A percentile compares a stretch with the other conserved stretches of the same genome.
Evolutionary conservation across 1,139 yeast species (phyloP).

Genomic region (Yamadazyma aaseri): DNA sequence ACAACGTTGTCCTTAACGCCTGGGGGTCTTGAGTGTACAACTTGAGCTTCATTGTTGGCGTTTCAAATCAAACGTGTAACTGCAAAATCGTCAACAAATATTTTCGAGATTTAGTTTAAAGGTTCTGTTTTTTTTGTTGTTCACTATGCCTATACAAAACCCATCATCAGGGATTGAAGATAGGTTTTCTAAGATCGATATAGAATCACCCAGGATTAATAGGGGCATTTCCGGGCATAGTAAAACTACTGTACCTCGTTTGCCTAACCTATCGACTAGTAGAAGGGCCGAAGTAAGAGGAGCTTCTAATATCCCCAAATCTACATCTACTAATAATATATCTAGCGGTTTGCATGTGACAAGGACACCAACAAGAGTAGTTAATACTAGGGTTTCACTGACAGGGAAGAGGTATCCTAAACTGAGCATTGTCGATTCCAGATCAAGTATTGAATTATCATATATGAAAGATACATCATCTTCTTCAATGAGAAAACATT

Average conservation of each 20-base stretch:
- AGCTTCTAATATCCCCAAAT: conserved; percentile 6
- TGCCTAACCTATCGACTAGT: conserved; percentile 16
- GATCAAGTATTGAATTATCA: conserved; percentile 7
- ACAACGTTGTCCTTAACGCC: conserved; percentile 28
- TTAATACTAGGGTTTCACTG: not conserved
- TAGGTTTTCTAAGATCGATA: conserved; percentile 14
- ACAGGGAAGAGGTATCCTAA: too few relatives aligned
- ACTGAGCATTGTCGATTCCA: too few relatives aligned
- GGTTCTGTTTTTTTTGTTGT: too few relatives aligned
- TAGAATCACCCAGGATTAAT: conserved; percentile 5
- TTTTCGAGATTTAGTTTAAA: conserved; percentile 1
- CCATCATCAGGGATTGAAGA: conserved; percentile 15
- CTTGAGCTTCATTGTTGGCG: conserved; percentile 31
- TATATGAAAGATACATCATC: conserved; percentile 19
- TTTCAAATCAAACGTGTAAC: conserved; percentile 3
- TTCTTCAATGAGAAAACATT: conserved; percentile 10
- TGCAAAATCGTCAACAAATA: conserved; percentile 5
- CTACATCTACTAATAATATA: conserved; percentile 10
- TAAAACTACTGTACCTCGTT: conserved; percentile 11
- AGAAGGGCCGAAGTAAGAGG: conserved; percentile 16
- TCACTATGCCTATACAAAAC: conserved; percentile 1
- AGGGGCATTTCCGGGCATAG: not conserved
- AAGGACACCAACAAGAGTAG: conserved; percentile 13
- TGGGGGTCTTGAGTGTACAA: conserved; percentile 31
- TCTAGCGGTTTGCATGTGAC: conserved; percentile 4